Conservation (phyloP, 2,329 filamentous ascomycete genomes). For the Fusarium nisikadoi region DNA sequence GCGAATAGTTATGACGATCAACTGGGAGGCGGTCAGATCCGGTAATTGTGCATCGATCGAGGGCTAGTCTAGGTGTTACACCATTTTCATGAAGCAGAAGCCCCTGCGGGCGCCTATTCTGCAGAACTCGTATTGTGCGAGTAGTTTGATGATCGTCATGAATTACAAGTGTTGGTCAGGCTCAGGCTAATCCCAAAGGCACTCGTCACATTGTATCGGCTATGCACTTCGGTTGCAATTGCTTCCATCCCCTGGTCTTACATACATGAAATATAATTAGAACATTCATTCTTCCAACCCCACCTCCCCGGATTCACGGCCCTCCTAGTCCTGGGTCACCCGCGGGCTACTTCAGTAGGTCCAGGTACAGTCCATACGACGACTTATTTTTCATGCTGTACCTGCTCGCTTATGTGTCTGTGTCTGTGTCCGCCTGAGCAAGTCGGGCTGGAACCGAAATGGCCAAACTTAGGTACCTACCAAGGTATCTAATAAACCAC, state of each 20-base stretch:
- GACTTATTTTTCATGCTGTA: background rate
- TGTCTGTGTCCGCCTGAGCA: background rate
- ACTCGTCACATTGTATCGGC: background rate
- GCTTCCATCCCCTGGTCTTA: background rate
- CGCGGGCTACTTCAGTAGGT: background rate
- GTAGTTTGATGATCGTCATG: conserved; percentile 9
- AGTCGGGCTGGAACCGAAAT: background rate
- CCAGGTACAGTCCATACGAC: background rate
- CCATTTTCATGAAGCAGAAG: background rate
- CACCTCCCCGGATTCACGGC: conserved; percentile 19
- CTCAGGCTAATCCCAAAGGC: background rate
- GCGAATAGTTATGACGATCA: background rate
- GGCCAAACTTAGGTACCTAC: background rate
- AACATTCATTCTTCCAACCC: background rate
- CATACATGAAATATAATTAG: background rate
- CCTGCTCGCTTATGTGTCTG: background rate
- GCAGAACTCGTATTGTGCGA: background rate
- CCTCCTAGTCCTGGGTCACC: background rate
- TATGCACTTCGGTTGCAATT: conserved; percentile 6
- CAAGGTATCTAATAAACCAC: background rate
- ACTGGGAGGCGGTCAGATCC: background rate
- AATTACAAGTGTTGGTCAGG: background rate
- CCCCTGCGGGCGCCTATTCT: background rate
- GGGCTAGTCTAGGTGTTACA: background rate
- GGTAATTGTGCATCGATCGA: background rate